phyloP scores from a whole-genome alignment of 805 yeast genomes.

The Cyberlindnera xylosilytica region DNA sequence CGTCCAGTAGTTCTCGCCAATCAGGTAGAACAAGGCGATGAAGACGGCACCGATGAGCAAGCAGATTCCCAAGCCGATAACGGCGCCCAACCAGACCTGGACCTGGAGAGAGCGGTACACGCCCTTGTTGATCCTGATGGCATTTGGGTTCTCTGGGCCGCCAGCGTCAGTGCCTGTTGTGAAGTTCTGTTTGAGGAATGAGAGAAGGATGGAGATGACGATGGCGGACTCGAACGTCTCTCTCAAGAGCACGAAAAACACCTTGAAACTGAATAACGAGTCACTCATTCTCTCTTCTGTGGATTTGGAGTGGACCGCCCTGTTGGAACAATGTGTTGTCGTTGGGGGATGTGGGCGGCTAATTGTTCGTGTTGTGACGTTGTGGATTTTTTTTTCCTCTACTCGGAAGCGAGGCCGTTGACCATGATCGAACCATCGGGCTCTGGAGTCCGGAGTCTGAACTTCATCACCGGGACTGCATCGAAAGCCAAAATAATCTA shows the following conservation, averaged over 20 bases:
- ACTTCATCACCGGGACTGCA: too few species aligned
- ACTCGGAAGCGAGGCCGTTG: too few species aligned
- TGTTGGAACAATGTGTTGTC: not conserved
- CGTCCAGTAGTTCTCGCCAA: conserved; percentile 86
- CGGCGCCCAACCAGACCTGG: conserved; percentile 85
- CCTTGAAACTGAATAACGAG: conserved; percentile 39
- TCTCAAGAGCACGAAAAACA: conserved; percentile 87
- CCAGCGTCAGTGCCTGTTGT: conserved; percentile 30
- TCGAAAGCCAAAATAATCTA: too few species aligned
- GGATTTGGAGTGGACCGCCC: too few species aligned
- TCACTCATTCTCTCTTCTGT: not conserved
- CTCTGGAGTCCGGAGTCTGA: too few species aligned
- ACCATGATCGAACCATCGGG: too few species aligned
- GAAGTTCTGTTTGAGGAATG: conserved; percentile 87
- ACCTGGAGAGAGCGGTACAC: conserved; percentile 45
- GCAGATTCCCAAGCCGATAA: conserved; percentile 68
- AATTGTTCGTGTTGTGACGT: not conserved
- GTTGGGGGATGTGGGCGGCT: not conserved
- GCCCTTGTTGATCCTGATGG: conserved; percentile 28
- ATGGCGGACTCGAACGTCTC: conserved; percentile 92
- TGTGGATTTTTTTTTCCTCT: not conserved
- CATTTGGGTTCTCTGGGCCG: conserved; percentile 5
- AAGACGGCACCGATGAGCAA: conserved; percentile 69
- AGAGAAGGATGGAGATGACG: conserved; percentile 85
- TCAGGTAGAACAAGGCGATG: conserved; percentile 66